Evolutionary conservation across 2,329 filamentous ascomycete species (phyloP).

Genomic region (Sodiomyces alkalinus): DNA sequence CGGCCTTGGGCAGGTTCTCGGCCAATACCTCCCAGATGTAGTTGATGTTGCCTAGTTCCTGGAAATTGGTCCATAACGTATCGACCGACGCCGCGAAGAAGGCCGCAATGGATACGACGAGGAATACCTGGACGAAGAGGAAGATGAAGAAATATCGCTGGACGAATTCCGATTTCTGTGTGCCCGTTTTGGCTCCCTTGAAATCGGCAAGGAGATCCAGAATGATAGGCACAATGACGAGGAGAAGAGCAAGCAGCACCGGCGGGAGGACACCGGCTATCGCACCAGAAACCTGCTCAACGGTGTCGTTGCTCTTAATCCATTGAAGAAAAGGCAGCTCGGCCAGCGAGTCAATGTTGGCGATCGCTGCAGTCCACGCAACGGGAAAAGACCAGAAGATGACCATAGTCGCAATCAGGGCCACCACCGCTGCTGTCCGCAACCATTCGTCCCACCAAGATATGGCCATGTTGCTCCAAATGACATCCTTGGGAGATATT

Average conservation of each 20-base stretch:
- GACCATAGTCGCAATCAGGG: slow-evolving; percentile 57
- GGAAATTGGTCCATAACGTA: slow-evolving; percentile 39
- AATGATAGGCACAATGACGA: slow-evolving; percentile 68
- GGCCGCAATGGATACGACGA: slow-evolving; percentile 77
- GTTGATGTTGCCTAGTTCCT: slow-evolving; percentile 35
- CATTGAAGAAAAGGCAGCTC: slow-evolving; percentile 55
- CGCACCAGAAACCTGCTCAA: slow-evolving; percentile 45
- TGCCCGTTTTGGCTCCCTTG: slow-evolving; percentile 72
- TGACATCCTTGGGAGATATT: slow-evolving; percentile 79
- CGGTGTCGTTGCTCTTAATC: slow-evolving; percentile 40
- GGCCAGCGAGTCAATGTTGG: slow-evolving; percentile 60
- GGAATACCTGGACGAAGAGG: slow-evolving; percentile 85
- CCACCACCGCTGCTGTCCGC: slow-evolving; percentile 49
- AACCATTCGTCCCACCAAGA: slow-evolving; percentile 86
- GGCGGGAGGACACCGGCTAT: slow-evolving; percentile 82
- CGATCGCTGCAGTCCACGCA: slow-evolving; percentile 69
- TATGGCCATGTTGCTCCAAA: slow-evolving; percentile 96
- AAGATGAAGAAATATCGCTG: slow-evolving; percentile 91
- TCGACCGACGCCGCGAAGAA: slow-evolving; percentile 51
- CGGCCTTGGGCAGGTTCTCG: slow-evolving; percentile 64
- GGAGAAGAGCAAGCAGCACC: slow-evolving; percentile 57
- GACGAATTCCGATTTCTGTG: slow-evolving; percentile 65
- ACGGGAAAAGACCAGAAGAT: slow-evolving; percentile 86
- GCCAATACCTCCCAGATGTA: slow-evolving; percentile 60
- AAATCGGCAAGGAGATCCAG: slow-evolving; percentile 57